Conservation (phyloP, 2,329 filamentous ascomycete genomes). For the Diplodia corticola region DNA sequence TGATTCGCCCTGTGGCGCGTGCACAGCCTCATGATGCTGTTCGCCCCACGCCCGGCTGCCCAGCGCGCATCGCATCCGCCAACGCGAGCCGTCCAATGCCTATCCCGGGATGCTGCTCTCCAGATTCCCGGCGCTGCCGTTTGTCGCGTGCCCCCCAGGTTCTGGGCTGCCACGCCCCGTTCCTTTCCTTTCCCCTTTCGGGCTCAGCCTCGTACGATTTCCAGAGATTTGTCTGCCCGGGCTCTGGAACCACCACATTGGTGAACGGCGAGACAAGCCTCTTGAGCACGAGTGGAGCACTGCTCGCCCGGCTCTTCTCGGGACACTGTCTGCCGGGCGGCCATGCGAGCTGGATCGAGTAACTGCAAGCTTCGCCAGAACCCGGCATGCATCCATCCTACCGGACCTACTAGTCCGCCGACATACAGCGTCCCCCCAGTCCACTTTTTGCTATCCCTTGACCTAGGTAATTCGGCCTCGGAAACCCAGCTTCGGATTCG, state of each 20-base stretch:
- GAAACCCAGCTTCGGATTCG: too few species aligned
- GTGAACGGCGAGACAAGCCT: background rate
- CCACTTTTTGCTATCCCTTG: background rate
- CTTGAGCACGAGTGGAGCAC: background rate
- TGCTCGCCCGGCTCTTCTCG: background rate
- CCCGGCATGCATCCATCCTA: background rate
- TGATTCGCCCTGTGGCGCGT: background rate
- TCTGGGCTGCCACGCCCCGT: background rate
- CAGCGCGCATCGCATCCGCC: background rate
- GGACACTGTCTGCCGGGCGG: background rate
- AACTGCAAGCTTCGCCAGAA: background rate
- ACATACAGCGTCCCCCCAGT: too few species aligned
- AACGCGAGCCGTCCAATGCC: background rate
- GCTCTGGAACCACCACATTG: background rate
- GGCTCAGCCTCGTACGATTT: background rate
- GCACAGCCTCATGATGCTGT: constrained; percentile 15
- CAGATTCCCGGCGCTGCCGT: background rate
- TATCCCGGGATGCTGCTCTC: background rate
- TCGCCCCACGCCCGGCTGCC: constrained; percentile 1
- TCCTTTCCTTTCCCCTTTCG: background rate
- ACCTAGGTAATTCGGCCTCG: background rate
- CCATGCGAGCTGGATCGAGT: background rate
- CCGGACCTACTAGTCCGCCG: background rate
- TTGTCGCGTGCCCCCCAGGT: background rate
- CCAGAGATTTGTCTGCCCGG: background rate